Conservation (phyloP, 352 stramenopile species). For the Phytophthora palmivora region DNA sequence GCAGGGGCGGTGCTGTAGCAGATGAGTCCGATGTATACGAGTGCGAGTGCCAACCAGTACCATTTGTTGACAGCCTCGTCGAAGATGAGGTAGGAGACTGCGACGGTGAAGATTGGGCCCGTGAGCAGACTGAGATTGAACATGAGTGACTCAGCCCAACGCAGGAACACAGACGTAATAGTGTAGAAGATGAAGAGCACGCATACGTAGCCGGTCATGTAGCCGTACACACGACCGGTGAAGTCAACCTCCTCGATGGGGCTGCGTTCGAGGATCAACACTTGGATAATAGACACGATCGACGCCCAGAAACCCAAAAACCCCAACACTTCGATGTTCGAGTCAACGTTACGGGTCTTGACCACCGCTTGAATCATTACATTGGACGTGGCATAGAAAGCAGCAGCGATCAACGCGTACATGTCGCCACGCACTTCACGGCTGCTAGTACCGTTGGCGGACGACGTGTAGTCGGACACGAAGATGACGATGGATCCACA, state of each 20-base stretch:
- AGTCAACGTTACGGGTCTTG: conserved; percentile 59
- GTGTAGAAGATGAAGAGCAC: conserved; percentile 72
- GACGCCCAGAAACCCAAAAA: conserved; percentile 63
- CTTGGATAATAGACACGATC: conserved; percentile 61
- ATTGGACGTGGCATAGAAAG: conserved; percentile 72
- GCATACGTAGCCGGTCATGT: conserved; percentile 63
- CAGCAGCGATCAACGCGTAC: conserved; percentile 66
- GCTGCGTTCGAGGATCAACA: conserved; percentile 52
- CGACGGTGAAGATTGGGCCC: conserved; percentile 62
- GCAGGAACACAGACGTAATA: conserved; percentile 64
- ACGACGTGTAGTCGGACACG: conserved; percentile 58
- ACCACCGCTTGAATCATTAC: conserved; percentile 79
- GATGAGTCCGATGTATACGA: conserved; percentile 65
- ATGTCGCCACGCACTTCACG: conserved; percentile 60
- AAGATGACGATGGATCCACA: conserved; percentile 66
- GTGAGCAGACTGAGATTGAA: conserved; percentile 77
- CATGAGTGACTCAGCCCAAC: conserved; percentile 67
- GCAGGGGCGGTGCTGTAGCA: conserved; percentile 55
- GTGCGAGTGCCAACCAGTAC: conserved; percentile 66
- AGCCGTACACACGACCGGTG: conserved; percentile 57
- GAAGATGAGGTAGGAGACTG: conserved; percentile 66
- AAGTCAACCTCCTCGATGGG: conserved; percentile 57
- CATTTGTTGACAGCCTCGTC: conserved; percentile 61
- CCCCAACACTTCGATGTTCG: conserved; percentile 65
- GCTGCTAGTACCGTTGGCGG: conserved; percentile 44